These are phyloP conservation scores for Fusarium solani-melongenae DNA, from an alignment of 2,329 filamentous ascomycete species.

Conservation along the genomic window DNA sequence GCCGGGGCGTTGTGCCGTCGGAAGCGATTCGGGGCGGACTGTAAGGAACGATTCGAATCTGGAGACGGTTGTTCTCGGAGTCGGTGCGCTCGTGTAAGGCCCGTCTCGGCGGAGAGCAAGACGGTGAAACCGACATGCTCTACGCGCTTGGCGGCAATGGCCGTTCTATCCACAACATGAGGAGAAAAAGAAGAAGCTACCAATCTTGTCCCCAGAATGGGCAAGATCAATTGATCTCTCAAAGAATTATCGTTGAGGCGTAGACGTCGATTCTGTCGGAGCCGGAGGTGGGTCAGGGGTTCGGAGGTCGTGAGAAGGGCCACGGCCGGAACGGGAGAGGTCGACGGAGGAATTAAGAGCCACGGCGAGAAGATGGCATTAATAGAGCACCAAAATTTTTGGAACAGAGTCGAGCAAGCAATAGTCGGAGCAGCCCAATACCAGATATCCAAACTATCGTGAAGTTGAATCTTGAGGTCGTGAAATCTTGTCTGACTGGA, in stretches of 20 bases:
- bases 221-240: constrained; percentile 18
- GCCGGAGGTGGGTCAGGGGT: constrained; percentile 33
- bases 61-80: constrained; percentile 45
- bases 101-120: constrained; percentile 44
- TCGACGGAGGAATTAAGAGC: constrained; percentile 27
- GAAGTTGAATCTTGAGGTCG: constrained; percentile 23
- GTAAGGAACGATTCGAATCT: constrained; percentile 54
- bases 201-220: constrained; percentile 15
- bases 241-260: constrained; percentile 11
- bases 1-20: constrained; percentile 44
- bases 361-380: constrained; percentile 19
- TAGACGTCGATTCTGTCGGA: constrained; percentile 15
- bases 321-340: constrained; percentile 19
- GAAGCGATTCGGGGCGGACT: constrained; percentile 51
- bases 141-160: constrained; percentile 41
- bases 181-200: constrained; percentile 8
- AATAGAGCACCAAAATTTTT: constrained; percentile 22
- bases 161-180: constrained; percentile 37
- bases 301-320: constrained; percentile 20
- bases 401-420: constrained; percentile 6
- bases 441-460: constrained; percentile 27
- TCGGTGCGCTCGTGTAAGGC: constrained; percentile 44
- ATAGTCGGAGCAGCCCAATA: constrained; percentile 17
- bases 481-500: constrained; percentile 19
- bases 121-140: constrained; percentile 49